Percentiles rank a stretch among this genome's conserved stretches.
phyloP scores from a whole-genome alignment of 345 rosid genomes.

The Boechera retrofracta region DNA sequence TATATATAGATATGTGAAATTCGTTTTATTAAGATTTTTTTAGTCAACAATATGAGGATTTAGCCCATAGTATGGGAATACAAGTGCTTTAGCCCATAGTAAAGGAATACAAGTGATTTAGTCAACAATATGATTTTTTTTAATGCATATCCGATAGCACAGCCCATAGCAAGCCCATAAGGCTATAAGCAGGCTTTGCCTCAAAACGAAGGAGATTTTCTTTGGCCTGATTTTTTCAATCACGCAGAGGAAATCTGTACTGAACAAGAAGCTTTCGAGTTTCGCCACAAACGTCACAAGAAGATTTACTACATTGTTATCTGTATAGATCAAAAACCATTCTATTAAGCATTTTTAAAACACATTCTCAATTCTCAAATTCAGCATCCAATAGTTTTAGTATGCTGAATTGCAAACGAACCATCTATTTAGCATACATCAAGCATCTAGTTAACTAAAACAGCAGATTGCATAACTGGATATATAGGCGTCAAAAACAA shows the following conservation, averaged over 20 bases:
- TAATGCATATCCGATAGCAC: neutral
- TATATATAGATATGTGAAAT: neutral
- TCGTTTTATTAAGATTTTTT: too few relatives aligned
- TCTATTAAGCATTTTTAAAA: neutral
- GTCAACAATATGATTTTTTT: too few relatives aligned
- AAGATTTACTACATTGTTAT: neutral
- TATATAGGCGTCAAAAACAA: neutral
- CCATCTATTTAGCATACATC: neutral
- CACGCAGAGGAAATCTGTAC: neutral
- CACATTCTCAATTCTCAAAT: neutral
- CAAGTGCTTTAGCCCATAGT: too few relatives aligned
- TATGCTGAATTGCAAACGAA: neutral
- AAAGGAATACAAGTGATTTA: too few relatives aligned
- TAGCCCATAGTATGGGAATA: too few relatives aligned
- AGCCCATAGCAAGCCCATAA: neutral
- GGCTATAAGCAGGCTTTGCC: neutral
- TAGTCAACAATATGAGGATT: too few relatives aligned
- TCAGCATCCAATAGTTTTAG: neutral
- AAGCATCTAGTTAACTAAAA: neutral
- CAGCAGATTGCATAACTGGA: neutral
- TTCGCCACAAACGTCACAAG: neutral
- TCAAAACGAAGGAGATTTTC: neutral
- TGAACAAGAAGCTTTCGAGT: neutral
- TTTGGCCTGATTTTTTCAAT: neutral
- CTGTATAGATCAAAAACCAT: too few relatives aligned